Evolutionary conservation across 1,139 yeast species (phyloP), one percentile per base, ranked within the genome.

Genomic region (Ashbya aceris): DNA sequence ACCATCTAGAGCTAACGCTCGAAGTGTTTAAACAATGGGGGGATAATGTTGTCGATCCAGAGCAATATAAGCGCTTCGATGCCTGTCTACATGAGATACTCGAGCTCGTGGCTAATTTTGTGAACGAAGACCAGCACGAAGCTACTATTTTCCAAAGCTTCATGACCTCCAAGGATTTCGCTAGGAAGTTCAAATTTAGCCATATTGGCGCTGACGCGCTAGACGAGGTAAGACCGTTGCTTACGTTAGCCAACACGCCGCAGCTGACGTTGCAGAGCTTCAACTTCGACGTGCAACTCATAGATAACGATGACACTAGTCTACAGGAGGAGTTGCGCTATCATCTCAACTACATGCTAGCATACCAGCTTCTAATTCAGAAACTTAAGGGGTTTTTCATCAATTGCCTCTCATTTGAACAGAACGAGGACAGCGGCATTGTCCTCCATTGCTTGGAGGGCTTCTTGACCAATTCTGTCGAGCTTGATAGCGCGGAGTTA

Each of bases 401-500:
- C 10, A 20, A 11, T n/a, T 41, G 44, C 28, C 31, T 41, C 7
- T 17, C 37, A 9, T 23, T 34, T 10, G 26, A 27, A 12, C 33
- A 30, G 27, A 27, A 38, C n/a, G 39, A 36, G n/a, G 17, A 33
- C 6, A 13, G 27, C 9, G 29, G 34, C 23, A 17, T 32, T 11
- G 40, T 46, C 7, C 28, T 43, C 8, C 33, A 26, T 12, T 40
- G 45, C 33, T 37, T 46, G 27, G 49, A 46, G 32, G 46, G 45
- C 8, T 44, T 46, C 36, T 26, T 46, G 28, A 34, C 40, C 35
- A 46, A 40, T 11, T 40, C 45, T n/a, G 36, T 46, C 30, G 39
- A 41, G 23, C 38, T 42, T 31, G 43, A 41, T n/a, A 43, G 39
- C 26, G 39, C 47, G 1, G 47, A 46, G 14, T 14, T 46, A 28